phyloP scores from a whole-genome alignment of 345 rosid genomes.

The Pistacia integerrima region DNA sequence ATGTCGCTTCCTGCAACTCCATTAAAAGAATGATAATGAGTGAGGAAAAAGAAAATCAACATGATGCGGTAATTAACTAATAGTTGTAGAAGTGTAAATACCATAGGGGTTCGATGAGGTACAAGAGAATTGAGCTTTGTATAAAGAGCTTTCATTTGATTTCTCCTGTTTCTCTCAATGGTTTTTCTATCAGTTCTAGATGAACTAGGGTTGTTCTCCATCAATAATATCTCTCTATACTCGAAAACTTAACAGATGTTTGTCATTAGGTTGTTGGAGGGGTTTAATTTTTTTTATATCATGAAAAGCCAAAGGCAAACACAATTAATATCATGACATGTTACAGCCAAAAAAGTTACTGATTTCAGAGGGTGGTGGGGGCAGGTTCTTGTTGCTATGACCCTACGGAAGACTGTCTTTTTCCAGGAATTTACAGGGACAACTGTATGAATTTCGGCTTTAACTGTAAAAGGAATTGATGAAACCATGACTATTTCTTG shows the following conservation, averaged over 20 bases:
- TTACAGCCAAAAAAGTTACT: slow-evolving; percentile 17
- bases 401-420: slow-evolving; percentile 8
- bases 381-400: not conserved
- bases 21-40: not conserved
- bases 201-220: slow-evolving; percentile 46
- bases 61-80: not conserved
- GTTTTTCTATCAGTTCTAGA: slow-evolving; percentile 56
- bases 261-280: not conserved
- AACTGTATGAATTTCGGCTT: slow-evolving; percentile 27
- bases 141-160: slow-evolving; percentile 62
- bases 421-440: not conserved
- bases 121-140: slow-evolving; percentile 54
- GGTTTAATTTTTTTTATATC: not conserved
- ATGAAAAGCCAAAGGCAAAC: slow-evolving; percentile 20
- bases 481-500: no score
- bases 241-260: not conserved
- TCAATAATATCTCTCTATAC: not conserved
- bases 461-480: not conserved
- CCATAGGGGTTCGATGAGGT: slow-evolving; percentile 40
- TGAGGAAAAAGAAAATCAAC: not conserved
- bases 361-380: slow-evolving; percentile 32
- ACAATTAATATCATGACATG: slow-evolving; percentile 19
- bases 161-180: slow-evolving; percentile 62
- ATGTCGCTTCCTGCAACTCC: slow-evolving; percentile 36
- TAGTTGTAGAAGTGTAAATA: slow-evolving; percentile 1